Evolutionary conservation across 768 basidiomycete genomes (phyloP), one percentile per base, ranked within the genome.

Genomic region (Termitomyces sp.): DNA sequence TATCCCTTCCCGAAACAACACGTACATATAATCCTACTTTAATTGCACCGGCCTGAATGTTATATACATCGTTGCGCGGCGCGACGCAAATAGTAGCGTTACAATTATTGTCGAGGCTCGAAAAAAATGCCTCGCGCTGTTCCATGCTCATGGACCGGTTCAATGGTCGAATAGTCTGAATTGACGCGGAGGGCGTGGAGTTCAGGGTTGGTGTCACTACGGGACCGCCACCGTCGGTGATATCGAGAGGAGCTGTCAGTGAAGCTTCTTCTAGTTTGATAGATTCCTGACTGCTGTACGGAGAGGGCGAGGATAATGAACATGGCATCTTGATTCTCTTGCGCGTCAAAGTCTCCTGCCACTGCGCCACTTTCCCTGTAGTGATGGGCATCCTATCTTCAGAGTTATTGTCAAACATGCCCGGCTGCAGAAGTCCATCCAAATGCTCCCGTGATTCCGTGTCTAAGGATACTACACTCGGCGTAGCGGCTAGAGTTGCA

Each of bases 391-490:
- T 71, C 70, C 51, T 20, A 37, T 37, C 24, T 26, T 18, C 16
- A 34, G 26, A 9, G 18, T 18, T 37, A 39, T 70, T 64, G 31
- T 71, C 69, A 51, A 80, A 75, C 54, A 72, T 67, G 18, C 77
- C 80, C 15, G 80, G 75, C 60, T 77, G 72, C 24, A 78, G 60
- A 20, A 86, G 68, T 55, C 70, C 67, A 48, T 73, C 75, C n/a
- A 85, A 69, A 31, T 81, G 67, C 18, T 79, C 76, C 44, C 74
- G 73, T 15, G 81, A 75, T 15, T 75, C 75, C 16, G 77, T 71
- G 8, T 77, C 74, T 15, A 87, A 72, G 22, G 85, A 85, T 18
- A 70, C 70, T n/a, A 86, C 71, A 26, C 72, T 83, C 50, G 76
- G 73, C 37, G 72, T 71, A 5, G 66, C 70, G 20, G 69, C 61